Evolutionary conservation across 169 alveolate species (phyloP), one percentile per base, ranked within the genome.

Genomic region (Plasmodium sp.): DNA sequence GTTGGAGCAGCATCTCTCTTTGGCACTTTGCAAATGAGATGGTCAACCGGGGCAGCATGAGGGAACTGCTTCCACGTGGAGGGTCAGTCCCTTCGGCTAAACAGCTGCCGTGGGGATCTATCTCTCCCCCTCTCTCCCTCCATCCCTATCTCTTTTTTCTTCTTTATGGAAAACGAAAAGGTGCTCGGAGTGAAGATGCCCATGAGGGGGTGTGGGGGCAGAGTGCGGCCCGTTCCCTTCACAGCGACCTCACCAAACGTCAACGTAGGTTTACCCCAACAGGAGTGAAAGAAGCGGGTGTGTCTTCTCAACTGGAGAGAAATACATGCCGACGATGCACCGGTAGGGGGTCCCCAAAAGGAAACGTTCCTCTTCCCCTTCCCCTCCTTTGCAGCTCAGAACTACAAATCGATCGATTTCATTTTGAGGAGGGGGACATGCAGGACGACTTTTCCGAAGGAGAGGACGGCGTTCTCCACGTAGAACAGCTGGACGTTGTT

Each of bases 381-480:
- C 58, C 45, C 45, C 58, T n/a, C n/a, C 16, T 9, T 31, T 43
- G 27, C 31, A 6, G 83, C 0, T 56, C 33, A 80, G 80, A n/a
- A 7, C 39, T 54, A 90, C 48, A 81, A 43, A 90, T 90, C 94
- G 12, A 90, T 90, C n/a, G 94, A 79, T 22, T 90, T 90, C 43
- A 90, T 90, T 90, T 90, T 90, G 22, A 90, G 54, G 22, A 90
- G 74, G 51, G 94, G 94, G 0, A 71, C 39, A 58, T 90, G 94
- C 18, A 90, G 22, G n/a, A 80, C 73, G 43, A 90, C 54, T 16
- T 41, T 79, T 6, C 75, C 71, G 18, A 80, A 34, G 18, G 94
- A 56, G 7, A 90, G 94, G 51, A 81, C 81, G 18, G 94, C 94
- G 73, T 90, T 80, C 72, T 90, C 91, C 39, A 90, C 82, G 43